A percentile compares a stretch with the other conserved stretches of the same genome.
These are phyloP conservation scores for Dryadomyces quercivorus DNA, from an alignment of 2,329 filamentous ascomycete species.

Conservation along the genomic window DNA sequence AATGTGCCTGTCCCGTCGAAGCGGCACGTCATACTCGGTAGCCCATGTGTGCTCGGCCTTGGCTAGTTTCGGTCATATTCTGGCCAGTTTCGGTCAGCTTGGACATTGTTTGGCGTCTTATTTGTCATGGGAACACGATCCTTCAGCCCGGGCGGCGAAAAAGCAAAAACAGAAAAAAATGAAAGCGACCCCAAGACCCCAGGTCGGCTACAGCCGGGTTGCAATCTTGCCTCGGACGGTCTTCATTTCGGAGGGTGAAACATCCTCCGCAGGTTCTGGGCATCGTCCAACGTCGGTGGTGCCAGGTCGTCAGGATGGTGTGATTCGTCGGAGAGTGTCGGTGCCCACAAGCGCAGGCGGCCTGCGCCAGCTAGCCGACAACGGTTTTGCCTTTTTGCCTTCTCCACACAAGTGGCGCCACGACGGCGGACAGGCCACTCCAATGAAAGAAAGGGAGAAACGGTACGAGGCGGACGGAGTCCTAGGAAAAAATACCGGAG, in stretches of 20 bases:
- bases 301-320: not conserved
- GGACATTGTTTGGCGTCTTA: too few species aligned
- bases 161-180: not conserved
- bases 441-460: too few species aligned
- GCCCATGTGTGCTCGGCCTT: too few species aligned
- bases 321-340: not conserved
- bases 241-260: not conserved
- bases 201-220: not conserved
- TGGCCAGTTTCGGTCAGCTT: too few species aligned
- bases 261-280: not conserved
- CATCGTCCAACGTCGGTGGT: too few species aligned
- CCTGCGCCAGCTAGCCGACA: not conserved
- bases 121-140: not conserved
- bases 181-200: too few species aligned
- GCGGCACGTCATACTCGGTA: not conserved
- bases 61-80: too few species aligned
- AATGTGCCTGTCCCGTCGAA: not conserved
- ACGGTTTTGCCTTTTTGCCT: not conserved
- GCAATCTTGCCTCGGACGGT: not conserved
- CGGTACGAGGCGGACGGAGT: too few species aligned
- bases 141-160: not conserved
- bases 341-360: not conserved
- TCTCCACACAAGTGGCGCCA: conserved; percentile 1
- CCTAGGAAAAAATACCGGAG: too few species aligned
- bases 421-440: not conserved